Percentiles rank a stretch among this genome's conserved stretches.
Conservation (phyloP, 768 basidiomycete species). For the Inosperma sp. region DNA sequence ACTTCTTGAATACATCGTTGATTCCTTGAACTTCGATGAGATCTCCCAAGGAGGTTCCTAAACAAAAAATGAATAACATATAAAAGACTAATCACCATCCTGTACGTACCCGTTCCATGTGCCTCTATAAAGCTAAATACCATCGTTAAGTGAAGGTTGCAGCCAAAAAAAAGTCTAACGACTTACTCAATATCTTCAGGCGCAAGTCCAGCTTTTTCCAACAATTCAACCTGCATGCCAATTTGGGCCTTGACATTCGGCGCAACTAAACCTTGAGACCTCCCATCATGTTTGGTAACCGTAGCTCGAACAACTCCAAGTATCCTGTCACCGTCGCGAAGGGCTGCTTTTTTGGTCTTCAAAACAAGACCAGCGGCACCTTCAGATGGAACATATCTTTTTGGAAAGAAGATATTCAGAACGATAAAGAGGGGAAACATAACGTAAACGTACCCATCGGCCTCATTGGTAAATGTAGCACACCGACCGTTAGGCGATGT, state of each 20-base stretch:
- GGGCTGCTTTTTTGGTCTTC: constrained; percentile 32
- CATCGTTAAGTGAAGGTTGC: neutral
- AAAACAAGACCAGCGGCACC: constrained; percentile 33
- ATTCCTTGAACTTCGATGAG: constrained; percentile 35
- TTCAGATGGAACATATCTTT: constrained; percentile 35
- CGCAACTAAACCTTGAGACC: constrained; percentile 34
- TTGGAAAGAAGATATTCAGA: neutral
- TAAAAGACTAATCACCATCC: neutral
- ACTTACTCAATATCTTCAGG: constrained; percentile 33
- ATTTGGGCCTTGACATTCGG: constrained; percentile 32
- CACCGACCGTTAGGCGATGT: constrained; percentile 10
- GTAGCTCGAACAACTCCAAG: constrained; percentile 30
- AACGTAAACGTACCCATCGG: constrained; percentile 1
- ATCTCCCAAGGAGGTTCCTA: constrained; percentile 34
- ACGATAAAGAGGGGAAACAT: neutral
- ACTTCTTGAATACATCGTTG: constrained; percentile 31
- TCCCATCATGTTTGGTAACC: constrained; percentile 31
- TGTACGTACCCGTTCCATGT: constrained; percentile 31
- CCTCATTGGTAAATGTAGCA: constrained; percentile 9
- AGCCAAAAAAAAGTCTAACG: neutral
- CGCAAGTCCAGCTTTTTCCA: constrained; percentile 25
- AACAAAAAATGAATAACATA: neutral
- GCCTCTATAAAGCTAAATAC: constrained; percentile 32
- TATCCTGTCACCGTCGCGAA: constrained; percentile 33
- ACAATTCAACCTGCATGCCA: constrained; percentile 28